Evolutionary conservation across 768 basidiomycete species (phyloP).

Genomic region (Cubamyces sp.): DNA sequence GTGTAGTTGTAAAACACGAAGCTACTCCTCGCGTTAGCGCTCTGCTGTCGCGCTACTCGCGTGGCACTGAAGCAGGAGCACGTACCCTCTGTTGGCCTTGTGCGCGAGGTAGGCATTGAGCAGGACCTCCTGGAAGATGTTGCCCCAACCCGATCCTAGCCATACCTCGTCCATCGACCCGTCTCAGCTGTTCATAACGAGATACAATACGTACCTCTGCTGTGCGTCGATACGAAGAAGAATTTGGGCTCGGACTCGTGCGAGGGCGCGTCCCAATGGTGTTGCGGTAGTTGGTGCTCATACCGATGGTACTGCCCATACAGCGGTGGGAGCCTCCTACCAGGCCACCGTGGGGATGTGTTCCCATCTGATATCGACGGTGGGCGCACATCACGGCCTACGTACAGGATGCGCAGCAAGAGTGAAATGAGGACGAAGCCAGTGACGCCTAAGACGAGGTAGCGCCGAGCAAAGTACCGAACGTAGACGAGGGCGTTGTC

Average conservation of each 20-base stretch:
- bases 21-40: slow-evolving; percentile 24
- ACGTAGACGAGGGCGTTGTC: slow-evolving; percentile 9
- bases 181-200: neutral
- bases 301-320: slow-evolving; percentile 33
- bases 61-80: slow-evolving; percentile 15
- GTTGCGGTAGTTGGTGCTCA: slow-evolving; percentile 36
- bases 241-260: slow-evolving; percentile 25
- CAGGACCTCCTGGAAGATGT: slow-evolving; percentile 61
- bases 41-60: neutral
- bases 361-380: neutral
- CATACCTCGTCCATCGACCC: neutral
- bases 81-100: slow-evolving; percentile 52
- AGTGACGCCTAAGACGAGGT: slow-evolving; percentile 13
- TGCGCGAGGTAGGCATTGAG: slow-evolving; percentile 55
- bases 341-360: neutral
- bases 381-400: neutral
- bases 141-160: slow-evolving; percentile 62
- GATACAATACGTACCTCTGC: slow-evolving; percentile 14
- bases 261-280: slow-evolving; percentile 24
- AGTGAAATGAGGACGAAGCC: slow-evolving; percentile 14
- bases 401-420: slow-evolving; percentile 13
- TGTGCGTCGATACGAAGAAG: slow-evolving; percentile 28
- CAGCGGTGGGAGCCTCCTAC: slow-evolving; percentile 30
- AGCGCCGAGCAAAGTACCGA: slow-evolving; percentile 13
- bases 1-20: slow-evolving; percentile 63